phyloP scores from a whole-genome alignment of 148 eudicot genomes.

The Euryodendron excelsum region DNA sequence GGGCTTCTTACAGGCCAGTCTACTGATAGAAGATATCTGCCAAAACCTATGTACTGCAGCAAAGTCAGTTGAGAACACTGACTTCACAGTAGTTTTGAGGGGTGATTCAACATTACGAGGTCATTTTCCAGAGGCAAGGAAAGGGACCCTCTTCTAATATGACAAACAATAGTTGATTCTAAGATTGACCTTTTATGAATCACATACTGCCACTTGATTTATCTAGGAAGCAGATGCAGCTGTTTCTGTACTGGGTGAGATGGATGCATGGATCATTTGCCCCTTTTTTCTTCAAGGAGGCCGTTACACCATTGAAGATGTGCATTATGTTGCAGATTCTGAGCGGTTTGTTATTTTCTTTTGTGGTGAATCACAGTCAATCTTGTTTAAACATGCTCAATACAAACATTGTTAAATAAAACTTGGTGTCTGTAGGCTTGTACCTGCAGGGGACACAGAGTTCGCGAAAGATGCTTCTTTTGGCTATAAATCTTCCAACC shows the following conservation, averaged over 20 bases:
- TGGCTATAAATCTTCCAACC: slow-evolving; percentile 93
- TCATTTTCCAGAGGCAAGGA: slow-evolving; percentile 92
- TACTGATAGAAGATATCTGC: slow-evolving; percentile 75
- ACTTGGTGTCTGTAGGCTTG: slow-evolving; percentile 54
- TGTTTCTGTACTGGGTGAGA: slow-evolving; percentile 82
- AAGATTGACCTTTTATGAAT: slow-evolving; percentile 9
- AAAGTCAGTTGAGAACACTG: slow-evolving; percentile 49
- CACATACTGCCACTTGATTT: slow-evolving; percentile 22
- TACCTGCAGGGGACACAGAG: slow-evolving; percentile 98
- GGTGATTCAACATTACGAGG: slow-evolving; percentile 98
- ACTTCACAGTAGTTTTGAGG: slow-evolving; percentile 86
- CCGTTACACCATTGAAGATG: slow-evolving; percentile 83
- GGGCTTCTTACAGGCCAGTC: slow-evolving; percentile 65
- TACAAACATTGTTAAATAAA: not conserved
- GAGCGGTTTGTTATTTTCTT: slow-evolving; percentile 45
- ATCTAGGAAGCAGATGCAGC: slow-evolving; percentile 93
- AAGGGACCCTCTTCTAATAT: slow-evolving; percentile 5
- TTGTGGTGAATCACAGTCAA: not conserved
- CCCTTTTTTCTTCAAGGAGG: slow-evolving; percentile 99
- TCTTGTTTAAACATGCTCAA: slow-evolving; percentile 6
- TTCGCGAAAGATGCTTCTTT: slow-evolving; percentile 95
- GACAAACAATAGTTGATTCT: not conserved
- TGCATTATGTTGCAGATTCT: slow-evolving; percentile 93
- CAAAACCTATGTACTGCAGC: slow-evolving; percentile 66
- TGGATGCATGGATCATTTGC: slow-evolving; percentile 96